Base-by-base conservation (phyloP, 306 rosid genomes). In the Datisca glomerata region DNA sequence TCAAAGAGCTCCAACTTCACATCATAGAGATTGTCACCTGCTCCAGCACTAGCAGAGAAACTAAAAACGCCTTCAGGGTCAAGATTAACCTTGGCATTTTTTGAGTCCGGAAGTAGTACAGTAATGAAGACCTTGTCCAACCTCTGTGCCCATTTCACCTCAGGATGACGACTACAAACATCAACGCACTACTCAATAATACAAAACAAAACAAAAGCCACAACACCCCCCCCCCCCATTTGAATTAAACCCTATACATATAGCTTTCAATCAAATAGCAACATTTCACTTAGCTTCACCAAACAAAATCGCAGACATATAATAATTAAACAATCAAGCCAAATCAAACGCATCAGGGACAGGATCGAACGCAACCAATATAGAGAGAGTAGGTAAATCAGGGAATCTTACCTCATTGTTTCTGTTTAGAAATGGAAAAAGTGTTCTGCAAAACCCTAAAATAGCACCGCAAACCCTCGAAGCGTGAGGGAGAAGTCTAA, bases 61-160 rank as follows among this genome's bases (percentile, higher is more conserved):
- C 53, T 69, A 24, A 85, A 85, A 21, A 34, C 21, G 3, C 96
- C 93, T 9, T 74, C 85, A 0, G 93, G 96, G 6, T 79, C 74
- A 35, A 85, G 87, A 55, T 80, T 73, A 49, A 85, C 93, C 70
- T 77, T 74, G 0, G 89, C 77, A 45, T 74, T 53, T 62, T 77
- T 80, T 2, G 96, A 67, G 60, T 85, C 96, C 6, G 96, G 69
- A 53, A 85, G 64, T 39, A 45, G 71, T 44, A 85, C 93, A 0
- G 96, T 85, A 50, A 85, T 20, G 52, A 56, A 85, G 41, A 85
- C 85, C 75, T 74, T 77, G 69, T 80, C 93, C 20, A 12, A 71
- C 64, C 96, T 85, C 70, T 85, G 79, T 49, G 96, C 87, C 96
- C 96, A 85, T 76, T 85, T 85, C 44, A 85, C 70, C 64, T 85